phyloP scores from a whole-genome alignment of 2,329 filamentous ascomycete species.

The Fusarium falciforme region DNA sequence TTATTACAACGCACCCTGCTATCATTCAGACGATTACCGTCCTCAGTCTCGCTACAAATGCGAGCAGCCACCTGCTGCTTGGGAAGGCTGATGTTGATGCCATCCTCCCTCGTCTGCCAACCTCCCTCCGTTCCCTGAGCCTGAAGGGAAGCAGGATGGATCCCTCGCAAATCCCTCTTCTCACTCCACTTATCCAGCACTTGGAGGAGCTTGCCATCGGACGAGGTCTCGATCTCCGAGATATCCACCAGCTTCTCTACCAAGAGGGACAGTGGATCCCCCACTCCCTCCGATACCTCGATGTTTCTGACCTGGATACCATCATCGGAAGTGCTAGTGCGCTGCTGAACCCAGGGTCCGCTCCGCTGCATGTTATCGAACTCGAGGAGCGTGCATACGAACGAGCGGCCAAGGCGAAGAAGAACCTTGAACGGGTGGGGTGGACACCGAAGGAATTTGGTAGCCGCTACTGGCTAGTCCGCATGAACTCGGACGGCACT shows the following conservation, averaged over 20 bases:
- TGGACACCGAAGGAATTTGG: conserved; percentile 80
- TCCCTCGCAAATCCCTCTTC: conserved; percentile 69
- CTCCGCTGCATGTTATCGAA: conserved; percentile 81
- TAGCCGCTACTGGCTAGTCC: conserved; percentile 74
- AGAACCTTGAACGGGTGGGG: conserved; percentile 69
- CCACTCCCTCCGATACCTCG: conserved; percentile 78
- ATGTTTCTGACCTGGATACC: conserved; percentile 72
- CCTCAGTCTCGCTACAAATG: conserved; percentile 79
- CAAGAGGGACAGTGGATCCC: conserved; percentile 59
- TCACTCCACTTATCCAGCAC: conserved; percentile 73
- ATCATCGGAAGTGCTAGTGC: conserved; percentile 70
- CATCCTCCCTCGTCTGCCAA: conserved; percentile 74
- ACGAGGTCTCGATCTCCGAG: conserved; percentile 71
- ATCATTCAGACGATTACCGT: conserved; percentile 73
- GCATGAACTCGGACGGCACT: conserved; percentile 54
- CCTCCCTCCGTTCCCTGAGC: conserved; percentile 77
- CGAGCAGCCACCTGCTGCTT: conserved; percentile 77
- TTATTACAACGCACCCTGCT: conserved; percentile 77
- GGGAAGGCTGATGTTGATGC: conserved; percentile 72
- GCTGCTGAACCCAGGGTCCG: conserved; percentile 69
- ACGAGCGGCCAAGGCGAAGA: conserved; percentile 71
- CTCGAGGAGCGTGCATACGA: conserved; percentile 75
- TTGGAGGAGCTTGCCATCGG: conserved; percentile 82
- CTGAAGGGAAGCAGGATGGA: conserved; percentile 80
- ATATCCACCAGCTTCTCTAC: conserved; percentile 74